Evolutionary conservation across 805 yeast species (phyloP).

Genomic region (Dipodascus geniculatus): DNA sequence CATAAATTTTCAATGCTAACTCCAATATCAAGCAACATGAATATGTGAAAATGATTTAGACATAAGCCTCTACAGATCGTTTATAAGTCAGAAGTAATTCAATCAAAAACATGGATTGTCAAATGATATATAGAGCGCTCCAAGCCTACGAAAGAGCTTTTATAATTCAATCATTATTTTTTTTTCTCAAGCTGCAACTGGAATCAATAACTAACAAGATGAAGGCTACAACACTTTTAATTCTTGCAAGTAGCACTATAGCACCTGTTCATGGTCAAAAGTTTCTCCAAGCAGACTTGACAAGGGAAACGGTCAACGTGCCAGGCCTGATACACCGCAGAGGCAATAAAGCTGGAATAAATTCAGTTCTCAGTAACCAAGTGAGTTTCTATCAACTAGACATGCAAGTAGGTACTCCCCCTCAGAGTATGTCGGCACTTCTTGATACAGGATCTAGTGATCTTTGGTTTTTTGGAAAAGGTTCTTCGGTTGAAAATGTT

Average conservation of each 20-base stretch:
- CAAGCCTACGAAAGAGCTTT: no score
- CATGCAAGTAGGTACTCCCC: conserved; percentile 41
- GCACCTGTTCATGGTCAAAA: neutral
- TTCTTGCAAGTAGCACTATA: no score
- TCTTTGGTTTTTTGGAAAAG: conserved; percentile 37
- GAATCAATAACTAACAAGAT: no score
- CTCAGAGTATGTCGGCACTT: conserved; percentile 40
- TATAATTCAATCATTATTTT: no score
- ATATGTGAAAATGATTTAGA: neutral
- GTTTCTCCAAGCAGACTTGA: neutral
- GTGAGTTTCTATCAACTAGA: conserved; percentile 1
- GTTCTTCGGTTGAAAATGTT: neutral
- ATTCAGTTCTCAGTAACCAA: neutral
- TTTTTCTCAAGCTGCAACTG: no score
- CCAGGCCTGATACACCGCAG: neutral
- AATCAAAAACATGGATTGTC: no score
- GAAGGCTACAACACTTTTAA: no score
- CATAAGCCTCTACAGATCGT: neutral
- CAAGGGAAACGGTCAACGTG: neutral
- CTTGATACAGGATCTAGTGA: conserved; percentile 66
- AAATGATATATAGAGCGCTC: no score
- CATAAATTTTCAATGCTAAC: neutral
- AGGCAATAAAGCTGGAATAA: neutral
- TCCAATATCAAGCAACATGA: neutral
- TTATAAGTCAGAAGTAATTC: neutral